phyloP scores from a whole-genome alignment of 1,139 yeast species.

The Pichia sp. region DNA sequence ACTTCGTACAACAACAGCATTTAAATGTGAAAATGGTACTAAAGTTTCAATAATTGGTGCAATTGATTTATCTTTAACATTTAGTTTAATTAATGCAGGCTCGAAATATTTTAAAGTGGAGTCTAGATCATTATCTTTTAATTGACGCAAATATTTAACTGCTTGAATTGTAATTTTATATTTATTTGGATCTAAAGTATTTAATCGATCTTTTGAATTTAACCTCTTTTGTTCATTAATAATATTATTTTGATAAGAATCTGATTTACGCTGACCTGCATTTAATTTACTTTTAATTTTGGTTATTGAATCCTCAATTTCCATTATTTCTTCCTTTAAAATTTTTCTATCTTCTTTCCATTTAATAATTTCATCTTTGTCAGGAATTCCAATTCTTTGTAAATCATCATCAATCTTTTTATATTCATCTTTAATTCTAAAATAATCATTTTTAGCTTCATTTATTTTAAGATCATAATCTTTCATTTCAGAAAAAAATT shows the following conservation, averaged over 20 bases:
- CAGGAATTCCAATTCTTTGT: conserved; percentile 6
- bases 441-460: conserved; percentile 24
- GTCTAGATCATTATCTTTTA: conserved; percentile 6
- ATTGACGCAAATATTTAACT: conserved; percentile 33
- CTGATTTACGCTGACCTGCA: conserved; percentile 5
- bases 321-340: conserved; percentile 16
- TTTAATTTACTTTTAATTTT: conserved; percentile 1
- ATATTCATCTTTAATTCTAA: conserved; percentile 22
- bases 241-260: conserved; percentile 12
- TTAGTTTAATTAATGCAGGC: conserved; percentile 71
- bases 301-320: conserved; percentile 7
- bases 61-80: conserved; percentile 40
- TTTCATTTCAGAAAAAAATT: conserved; percentile 22
- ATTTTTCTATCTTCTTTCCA: conserved; percentile 17
- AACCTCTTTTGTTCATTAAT: conserved; percentile 29
- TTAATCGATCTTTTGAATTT: conserved; percentile 47
- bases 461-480: conserved; percentile 27
- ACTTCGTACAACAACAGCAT: conserved; percentile 48
- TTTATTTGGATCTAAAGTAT: conserved; percentile 29
- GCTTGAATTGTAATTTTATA: conserved; percentile 33
- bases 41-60: conserved; percentile 56
- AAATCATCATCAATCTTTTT: conserved; percentile 15
- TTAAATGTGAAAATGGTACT: conserved; percentile 46
- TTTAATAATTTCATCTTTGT: conserved; percentile 20
- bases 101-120: conserved; percentile 42